These are phyloP conservation scores for Penicillium palitans DNA, from an alignment of 2,329 filamentous ascomycete species.

Conservation along the genomic window DNA sequence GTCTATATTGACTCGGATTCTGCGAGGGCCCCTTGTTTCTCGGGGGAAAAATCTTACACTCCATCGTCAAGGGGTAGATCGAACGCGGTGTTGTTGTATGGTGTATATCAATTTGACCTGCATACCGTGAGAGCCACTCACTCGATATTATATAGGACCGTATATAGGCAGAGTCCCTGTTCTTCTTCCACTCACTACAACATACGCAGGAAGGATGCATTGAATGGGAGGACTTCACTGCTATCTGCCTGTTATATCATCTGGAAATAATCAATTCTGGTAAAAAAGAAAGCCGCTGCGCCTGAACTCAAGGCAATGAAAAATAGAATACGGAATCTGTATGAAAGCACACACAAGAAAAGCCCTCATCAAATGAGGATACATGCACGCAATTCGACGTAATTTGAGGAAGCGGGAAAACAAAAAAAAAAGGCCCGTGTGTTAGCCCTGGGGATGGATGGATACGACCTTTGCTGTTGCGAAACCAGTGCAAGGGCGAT, in stretches of 20 bases:
- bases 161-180: neutral
- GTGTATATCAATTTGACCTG: neutral
- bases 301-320: neutral
- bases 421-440: neutral
- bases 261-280: neutral
- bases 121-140: neutral
- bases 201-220: neutral
- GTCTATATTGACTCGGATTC: neutral
- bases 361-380: neutral
- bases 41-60: neutral
- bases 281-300: slow-evolving; percentile 1
- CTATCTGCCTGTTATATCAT: neutral
- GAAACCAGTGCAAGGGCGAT: neutral
- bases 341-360: neutral
- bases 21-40: neutral
- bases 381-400: neutral
- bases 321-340: neutral
- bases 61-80: neutral
- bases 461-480: neutral
- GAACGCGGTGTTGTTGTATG: neutral
- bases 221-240: neutral
- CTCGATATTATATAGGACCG: neutral
- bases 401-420: neutral
- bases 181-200: neutral
- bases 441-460: neutral